These are phyloP conservation scores for Salisapilia sapeloensis DNA, from an alignment of 352 stramenopile species.

Conservation along the genomic window DNA sequence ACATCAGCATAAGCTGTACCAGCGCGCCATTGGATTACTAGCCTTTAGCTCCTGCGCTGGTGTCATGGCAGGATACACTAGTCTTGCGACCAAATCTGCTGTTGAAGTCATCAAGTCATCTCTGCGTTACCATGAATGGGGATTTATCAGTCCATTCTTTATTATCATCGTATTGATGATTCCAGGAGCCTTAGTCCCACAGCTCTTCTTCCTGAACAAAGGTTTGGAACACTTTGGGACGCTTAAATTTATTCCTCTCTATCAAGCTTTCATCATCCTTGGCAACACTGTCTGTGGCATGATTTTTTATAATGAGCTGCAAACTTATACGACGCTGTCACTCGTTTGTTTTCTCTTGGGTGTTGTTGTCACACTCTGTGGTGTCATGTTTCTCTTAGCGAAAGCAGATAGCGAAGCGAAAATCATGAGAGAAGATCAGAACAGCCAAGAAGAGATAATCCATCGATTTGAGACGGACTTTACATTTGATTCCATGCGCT, in stretches of 20 bases:
- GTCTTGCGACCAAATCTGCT: conserved; percentile 54
- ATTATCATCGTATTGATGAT: conserved; percentile 35
- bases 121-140: conserved; percentile 13
- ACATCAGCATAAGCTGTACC: conserved; percentile 27
- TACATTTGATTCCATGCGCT: conserved; percentile 44
- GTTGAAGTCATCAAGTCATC: conserved; percentile 44
- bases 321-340: conserved; percentile 20
- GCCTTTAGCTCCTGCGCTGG: conserved; percentile 56
- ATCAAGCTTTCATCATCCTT: conserved; percentile 72
- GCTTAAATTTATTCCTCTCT: conserved; percentile 67
- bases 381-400: conserved; percentile 37
- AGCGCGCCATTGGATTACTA: conserved; percentile 27
- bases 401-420: conserved; percentile 22
- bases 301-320: conserved; percentile 73
- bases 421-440: conserved; percentile 2
- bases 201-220: conserved; percentile 69
- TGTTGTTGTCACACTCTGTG: conserved; percentile 34
- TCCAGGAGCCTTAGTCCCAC: conserved; percentile 33
- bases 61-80: conserved; percentile 65
- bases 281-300: conserved; percentile 59
- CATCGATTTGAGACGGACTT: conserved; percentile 19
- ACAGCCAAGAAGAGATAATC: conserved; percentile 3
- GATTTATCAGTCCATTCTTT: conserved; percentile 56
- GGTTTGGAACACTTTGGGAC: conserved; percentile 61
- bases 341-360: conserved; percentile 29